Percentiles rank a stretch among this genome's conserved stretches.
Conservation (phyloP, 208 protist species). For the Crithidia brevicula region DNA sequence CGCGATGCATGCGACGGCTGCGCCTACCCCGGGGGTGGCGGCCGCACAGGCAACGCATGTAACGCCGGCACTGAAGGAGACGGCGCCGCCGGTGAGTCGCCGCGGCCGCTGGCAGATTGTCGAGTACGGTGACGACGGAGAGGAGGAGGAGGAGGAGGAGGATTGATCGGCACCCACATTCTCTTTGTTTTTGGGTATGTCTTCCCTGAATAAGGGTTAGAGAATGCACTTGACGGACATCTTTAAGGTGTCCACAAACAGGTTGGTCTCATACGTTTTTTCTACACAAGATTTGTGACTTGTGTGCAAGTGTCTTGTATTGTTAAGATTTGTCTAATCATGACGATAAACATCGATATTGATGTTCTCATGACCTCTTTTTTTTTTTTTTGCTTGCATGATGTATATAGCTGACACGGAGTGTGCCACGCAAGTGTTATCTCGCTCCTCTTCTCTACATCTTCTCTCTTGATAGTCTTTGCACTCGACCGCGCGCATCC, state of each 20-base stretch:
- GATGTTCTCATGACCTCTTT: neutral
- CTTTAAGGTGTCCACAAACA: no score
- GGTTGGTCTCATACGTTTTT: no score
- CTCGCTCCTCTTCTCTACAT: neutral
- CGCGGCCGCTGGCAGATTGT: constrained; percentile 72
- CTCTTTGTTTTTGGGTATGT: neutral
- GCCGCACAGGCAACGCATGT: no score
- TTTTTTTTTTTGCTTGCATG: constrained; percentile 2
- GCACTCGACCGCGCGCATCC: neutral
- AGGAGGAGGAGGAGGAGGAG: constrained; percentile 28
- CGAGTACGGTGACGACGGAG: constrained; percentile 73
- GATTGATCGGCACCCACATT: neutral
- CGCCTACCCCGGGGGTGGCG: no score
- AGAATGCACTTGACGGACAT: no score
- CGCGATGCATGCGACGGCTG: no score
- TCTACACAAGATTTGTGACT: no score
- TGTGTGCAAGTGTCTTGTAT: no score
- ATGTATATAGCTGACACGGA: constrained; percentile 3
- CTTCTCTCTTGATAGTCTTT: neutral
- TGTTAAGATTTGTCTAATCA: neutral
- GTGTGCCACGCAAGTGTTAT: neutral
- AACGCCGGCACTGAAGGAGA: constrained; percentile 22
- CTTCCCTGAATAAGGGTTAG: neutral
- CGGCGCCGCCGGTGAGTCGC: constrained; percentile 29
- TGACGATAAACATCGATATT: neutral